phyloP scores from a whole-genome alignment of 192 early-diverging fungal genomes.

The Entophlyctis luteolus region DNA sequence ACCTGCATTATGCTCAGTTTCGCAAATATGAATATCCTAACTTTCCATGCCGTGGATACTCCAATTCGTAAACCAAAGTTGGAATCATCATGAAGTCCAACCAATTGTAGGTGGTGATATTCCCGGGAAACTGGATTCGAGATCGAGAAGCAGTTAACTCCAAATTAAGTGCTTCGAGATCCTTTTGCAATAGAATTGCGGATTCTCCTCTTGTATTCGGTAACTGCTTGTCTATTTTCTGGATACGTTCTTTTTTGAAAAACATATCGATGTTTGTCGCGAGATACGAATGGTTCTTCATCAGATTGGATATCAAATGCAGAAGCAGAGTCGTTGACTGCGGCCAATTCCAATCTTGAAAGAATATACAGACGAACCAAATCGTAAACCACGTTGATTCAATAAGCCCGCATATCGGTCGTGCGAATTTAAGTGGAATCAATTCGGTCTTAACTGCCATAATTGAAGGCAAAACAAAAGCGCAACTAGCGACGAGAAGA shows the following conservation, averaged over 20 bases:
- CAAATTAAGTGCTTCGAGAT: constrained; percentile 19
- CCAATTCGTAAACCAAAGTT: constrained; percentile 86
- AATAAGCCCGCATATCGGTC: too few species aligned
- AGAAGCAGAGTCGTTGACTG: constrained; percentile 83
- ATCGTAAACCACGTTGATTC: not conserved
- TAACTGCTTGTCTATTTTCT: not conserved
- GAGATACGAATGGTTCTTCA: constrained; percentile 96
- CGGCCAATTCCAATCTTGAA: constrained; percentile 72
- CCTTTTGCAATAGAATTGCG: constrained; percentile 51
- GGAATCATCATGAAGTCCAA: constrained; percentile 84
- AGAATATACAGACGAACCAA: not conserved
- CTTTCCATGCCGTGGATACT: constrained; percentile 82
- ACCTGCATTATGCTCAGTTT: constrained; percentile 36
- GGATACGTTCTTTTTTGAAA: constrained; percentile 14
- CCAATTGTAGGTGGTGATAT: constrained; percentile 79
- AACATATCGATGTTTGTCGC: constrained; percentile 69
- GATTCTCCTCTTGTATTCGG: not conserved
- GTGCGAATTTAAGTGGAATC: constrained; percentile 55
- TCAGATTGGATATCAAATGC: constrained; percentile 87
- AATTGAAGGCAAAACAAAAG: constrained; percentile 59
- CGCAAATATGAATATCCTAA: constrained; percentile 33
- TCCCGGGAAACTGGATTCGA: constrained; percentile 63
- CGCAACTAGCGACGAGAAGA: constrained; percentile 62
- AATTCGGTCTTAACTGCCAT: too few species aligned
- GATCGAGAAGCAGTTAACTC: constrained; percentile 35